A percentile compares a stretch with the other conserved stretches of the same genome.
Evolutionary conservation across 805 yeast genomes (phyloP).

Genomic region (Metschnikowia aberdeeniae): DNA sequence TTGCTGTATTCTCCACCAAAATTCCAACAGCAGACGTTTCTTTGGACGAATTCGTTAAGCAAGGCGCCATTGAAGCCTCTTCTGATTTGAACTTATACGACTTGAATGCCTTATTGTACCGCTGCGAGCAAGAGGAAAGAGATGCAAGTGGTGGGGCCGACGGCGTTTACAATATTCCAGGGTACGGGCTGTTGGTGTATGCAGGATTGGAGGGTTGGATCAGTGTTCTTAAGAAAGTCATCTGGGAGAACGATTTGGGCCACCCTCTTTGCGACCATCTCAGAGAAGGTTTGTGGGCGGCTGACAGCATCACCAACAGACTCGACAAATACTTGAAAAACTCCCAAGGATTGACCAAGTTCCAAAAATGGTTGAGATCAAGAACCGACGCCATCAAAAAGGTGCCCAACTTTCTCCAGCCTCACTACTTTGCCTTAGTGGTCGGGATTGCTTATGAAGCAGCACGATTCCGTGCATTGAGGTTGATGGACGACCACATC

Average conservation of each 20-base stretch:
- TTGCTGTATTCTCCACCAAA: slow-evolving; percentile 73
- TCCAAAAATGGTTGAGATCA: slow-evolving; percentile 64
- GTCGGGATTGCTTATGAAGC: slow-evolving; percentile 83
- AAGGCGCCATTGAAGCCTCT: slow-evolving; percentile 77
- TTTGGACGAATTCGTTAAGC: slow-evolving; percentile 62
- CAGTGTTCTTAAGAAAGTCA: slow-evolving; percentile 57
- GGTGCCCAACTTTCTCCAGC: slow-evolving; percentile 77
- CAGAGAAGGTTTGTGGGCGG: slow-evolving; percentile 84
- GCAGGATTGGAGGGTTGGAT: slow-evolving; percentile 96
- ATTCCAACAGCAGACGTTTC: slow-evolving; percentile 61
- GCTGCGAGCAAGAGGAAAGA: slow-evolving; percentile 83
- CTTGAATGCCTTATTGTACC: slow-evolving; percentile 69
- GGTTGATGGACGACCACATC: slow-evolving; percentile 48
- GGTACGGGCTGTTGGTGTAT: slow-evolving; percentile 67
- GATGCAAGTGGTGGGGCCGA: slow-evolving; percentile 68
- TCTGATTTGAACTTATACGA: slow-evolving; percentile 57
- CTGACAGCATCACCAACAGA: slow-evolving; percentile 67
- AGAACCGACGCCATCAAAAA: slow-evolving; percentile 59
- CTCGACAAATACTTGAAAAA: slow-evolving; percentile 48
- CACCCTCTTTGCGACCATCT: slow-evolving; percentile 81
- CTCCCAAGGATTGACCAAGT: slow-evolving; percentile 47
- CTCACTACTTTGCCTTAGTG: slow-evolving; percentile 82
- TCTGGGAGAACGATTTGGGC: slow-evolving; percentile 69
- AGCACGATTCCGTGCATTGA: slow-evolving; percentile 62
- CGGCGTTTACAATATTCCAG: slow-evolving; percentile 75